Conservation (phyloP, 495 filamentous ascomycete species). For the Podospora pseudocomata region DNA sequence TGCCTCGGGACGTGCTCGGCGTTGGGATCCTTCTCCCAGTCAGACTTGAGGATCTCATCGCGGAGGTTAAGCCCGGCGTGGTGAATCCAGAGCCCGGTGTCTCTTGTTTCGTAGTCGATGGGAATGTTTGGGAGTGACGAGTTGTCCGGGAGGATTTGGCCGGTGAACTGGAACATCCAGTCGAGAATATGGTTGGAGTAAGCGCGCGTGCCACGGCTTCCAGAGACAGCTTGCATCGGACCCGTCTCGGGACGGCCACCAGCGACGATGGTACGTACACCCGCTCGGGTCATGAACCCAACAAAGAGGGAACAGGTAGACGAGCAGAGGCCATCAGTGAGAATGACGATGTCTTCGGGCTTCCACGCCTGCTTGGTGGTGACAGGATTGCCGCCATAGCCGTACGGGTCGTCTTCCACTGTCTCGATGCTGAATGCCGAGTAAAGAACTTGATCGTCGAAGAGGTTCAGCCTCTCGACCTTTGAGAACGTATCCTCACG, state of each 20-base stretch:
- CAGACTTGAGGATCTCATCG: conserved; percentile 35
- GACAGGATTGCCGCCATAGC: conserved; percentile 23
- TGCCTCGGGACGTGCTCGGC: conserved; percentile 35
- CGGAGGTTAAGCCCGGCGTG: conserved; percentile 38
- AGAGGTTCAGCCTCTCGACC: conserved; percentile 44
- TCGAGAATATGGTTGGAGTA: conserved; percentile 27
- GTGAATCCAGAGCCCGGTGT: conserved; percentile 31
- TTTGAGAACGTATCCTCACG: conserved; percentile 47
- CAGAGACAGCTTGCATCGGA: conserved; percentile 57
- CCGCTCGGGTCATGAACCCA: conserved; percentile 54
- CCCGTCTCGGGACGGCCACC: conserved; percentile 53
- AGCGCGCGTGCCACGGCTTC: conserved; percentile 47
- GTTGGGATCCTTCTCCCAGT: background rate
- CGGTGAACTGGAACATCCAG: conserved; percentile 26
- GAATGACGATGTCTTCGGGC: conserved; percentile 48
- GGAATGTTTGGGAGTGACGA: conserved; percentile 19
- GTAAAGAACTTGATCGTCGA: conserved; percentile 30
- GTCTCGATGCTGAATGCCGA: conserved; percentile 4
- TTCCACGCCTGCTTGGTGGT: conserved; percentile 39
- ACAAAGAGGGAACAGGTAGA: conserved; percentile 57
- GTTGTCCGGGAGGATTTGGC: conserved; percentile 25
- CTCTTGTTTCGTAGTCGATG: background rate
- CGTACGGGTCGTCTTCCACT: conserved; percentile 40
- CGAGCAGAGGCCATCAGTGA: conserved; percentile 55
- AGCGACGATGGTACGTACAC: conserved; percentile 54